Percentiles rank a stretch among this genome's conserved stretches.
Evolutionary conservation across 768 basidiomycete species (phyloP).

Genomic region (Podaxis rugospora): DNA sequence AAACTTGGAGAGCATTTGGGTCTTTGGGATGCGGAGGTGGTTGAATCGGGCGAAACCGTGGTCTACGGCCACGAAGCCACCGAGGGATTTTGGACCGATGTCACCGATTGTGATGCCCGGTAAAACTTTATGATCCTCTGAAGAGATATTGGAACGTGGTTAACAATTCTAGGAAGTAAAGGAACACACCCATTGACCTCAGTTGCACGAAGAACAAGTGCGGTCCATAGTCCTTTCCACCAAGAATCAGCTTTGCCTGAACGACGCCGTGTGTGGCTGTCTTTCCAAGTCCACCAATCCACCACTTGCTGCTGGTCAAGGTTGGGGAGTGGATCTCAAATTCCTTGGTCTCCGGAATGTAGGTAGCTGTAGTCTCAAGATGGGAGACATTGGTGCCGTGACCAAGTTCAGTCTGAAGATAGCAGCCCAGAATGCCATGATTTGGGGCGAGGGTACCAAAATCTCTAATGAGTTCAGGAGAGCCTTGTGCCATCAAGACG

Average conservation of each 20-base stretch:
- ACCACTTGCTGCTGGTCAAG: slow-evolving; percentile 76
- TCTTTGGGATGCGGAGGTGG: slow-evolving; percentile 61
- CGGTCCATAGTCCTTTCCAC: slow-evolving; percentile 58
- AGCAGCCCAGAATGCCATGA: slow-evolving; percentile 65
- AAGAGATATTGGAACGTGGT: not conserved
- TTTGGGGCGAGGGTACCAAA: slow-evolving; percentile 46
- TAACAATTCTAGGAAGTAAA: not conserved
- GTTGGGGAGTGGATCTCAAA: slow-evolving; percentile 78
- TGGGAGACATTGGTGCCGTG: slow-evolving; percentile 70
- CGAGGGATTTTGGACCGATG: slow-evolving; percentile 63
- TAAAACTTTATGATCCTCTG: slow-evolving; percentile 56
- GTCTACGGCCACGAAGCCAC: slow-evolving; percentile 46
- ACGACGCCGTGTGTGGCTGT: slow-evolving; percentile 74
- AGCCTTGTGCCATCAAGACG: slow-evolving; percentile 60
- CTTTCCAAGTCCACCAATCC: slow-evolving; percentile 71
- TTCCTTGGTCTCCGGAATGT: slow-evolving; percentile 57
- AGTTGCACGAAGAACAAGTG: slow-evolving; percentile 75
- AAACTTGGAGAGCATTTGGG: slow-evolving; percentile 73
- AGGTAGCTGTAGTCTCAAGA: slow-evolving; percentile 76
- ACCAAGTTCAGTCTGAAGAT: slow-evolving; percentile 75
- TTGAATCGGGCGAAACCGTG: slow-evolving; percentile 68
- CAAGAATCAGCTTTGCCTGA: slow-evolving; percentile 68
- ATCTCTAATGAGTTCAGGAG: slow-evolving; percentile 44
- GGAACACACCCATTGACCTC: slow-evolving; percentile 48
- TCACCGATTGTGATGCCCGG: slow-evolving; percentile 67